phyloP scores from a whole-genome alignment of 805 yeast genomes.

The Komagataella pastoris region DNA sequence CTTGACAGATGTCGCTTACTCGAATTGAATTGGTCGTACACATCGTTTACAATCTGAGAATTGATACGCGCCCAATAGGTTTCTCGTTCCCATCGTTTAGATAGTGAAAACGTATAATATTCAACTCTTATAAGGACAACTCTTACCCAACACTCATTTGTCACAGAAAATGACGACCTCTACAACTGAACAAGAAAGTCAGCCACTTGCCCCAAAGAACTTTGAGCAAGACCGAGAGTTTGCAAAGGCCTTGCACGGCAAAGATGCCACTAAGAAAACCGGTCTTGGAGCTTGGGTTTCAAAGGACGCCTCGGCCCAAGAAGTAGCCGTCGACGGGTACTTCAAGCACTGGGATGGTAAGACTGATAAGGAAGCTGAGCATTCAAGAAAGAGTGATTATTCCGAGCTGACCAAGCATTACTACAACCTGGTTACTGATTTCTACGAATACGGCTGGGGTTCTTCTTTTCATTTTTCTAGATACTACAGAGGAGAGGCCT shows the following conservation, averaged over 20 bases:
- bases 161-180: background rate
- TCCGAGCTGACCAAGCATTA: slow-evolving; percentile 87
- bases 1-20: no score
- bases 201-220: slow-evolving; percentile 35
- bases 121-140: background rate
- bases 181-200: background rate
- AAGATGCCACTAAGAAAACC: slow-evolving; percentile 41
- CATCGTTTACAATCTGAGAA: background rate
- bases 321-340: slow-evolving; percentile 77
- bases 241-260: slow-evolving; percentile 81
- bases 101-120: background rate
- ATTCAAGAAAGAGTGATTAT: slow-evolving; percentile 67
- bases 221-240: slow-evolving; percentile 53
- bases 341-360: slow-evolving; percentile 97
- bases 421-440: slow-evolving; percentile 94
- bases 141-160: background rate
- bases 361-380: slow-evolving; percentile 59
- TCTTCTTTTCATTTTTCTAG: slow-evolving; percentile 95
- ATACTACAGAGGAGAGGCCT: slow-evolving; percentile 86
- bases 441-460: slow-evolving; percentile 99
- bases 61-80: background rate
- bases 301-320: slow-evolving; percentile 70
- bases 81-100: background rate
- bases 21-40: background rate
- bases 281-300: slow-evolving; percentile 69